These are phyloP conservation scores for Antitrichia curtipendula DNA, from an alignment of 225 moss, liverwort and hornwort genomes.

Conservation along the genomic window DNA sequence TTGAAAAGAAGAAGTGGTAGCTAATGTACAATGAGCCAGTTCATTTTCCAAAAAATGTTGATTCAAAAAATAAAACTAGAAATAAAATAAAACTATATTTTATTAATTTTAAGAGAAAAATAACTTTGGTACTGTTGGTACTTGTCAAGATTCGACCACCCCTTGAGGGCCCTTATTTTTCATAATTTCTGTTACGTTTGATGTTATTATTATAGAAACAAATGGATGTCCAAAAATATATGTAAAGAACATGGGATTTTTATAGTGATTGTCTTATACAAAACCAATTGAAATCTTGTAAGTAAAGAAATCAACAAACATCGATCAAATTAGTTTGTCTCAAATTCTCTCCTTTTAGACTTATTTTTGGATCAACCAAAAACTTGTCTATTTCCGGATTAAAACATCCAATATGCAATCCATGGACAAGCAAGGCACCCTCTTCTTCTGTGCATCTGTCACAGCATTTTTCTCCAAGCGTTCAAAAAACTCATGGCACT, in stretches of 20 bases:
- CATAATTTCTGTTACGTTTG: too few relatives aligned
- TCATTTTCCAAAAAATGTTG: neutral
- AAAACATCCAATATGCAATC: neutral
- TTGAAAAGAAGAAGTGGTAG: too few relatives aligned
- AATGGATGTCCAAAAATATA: too few relatives aligned
- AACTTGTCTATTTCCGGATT: neutral
- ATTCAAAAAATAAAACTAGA: too few relatives aligned
- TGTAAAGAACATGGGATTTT: too few relatives aligned
- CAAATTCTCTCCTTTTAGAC: rapidly evolving
- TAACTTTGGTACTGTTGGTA: rapidly evolving
- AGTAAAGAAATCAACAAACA: neutral
- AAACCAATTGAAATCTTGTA: too few relatives aligned
- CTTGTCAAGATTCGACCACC: rapidly evolving
- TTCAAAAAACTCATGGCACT: neutral
- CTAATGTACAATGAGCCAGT: rapidly evolving
- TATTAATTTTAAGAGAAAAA: neutral
- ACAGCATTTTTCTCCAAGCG: neutral
- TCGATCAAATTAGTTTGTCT: neutral
- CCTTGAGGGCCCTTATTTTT: neutral
- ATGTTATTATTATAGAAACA: too few relatives aligned
- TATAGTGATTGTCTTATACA: too few relatives aligned
- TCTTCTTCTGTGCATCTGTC: rapidly evolving
- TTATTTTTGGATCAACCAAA: neutral
- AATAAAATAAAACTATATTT: neutral
- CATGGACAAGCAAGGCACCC: neutral